phyloP scores from a whole-genome alignment of 345 rosid species.

The Gossypium raimondii region DNA sequence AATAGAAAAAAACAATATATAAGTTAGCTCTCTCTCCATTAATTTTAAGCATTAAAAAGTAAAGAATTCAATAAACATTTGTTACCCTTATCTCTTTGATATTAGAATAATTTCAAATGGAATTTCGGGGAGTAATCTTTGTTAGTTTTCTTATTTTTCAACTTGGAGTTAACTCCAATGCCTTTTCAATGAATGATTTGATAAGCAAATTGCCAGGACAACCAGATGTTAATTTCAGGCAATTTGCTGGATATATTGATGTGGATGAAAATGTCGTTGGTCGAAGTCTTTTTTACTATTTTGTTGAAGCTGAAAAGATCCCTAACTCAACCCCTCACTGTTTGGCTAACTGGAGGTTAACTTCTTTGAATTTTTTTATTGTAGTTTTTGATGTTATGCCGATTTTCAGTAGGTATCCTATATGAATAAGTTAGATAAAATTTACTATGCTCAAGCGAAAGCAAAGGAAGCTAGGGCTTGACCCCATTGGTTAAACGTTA shows the following conservation, averaged over 20 bases:
- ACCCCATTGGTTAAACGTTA: too few species aligned
- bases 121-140: background rate
- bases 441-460: too few species aligned
- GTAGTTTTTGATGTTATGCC: background rate
- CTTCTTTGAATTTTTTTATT: background rate
- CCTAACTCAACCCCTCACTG: background rate
- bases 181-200: background rate
- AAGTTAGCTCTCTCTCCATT: too few species aligned
- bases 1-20: too few species aligned
- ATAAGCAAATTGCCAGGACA: background rate
- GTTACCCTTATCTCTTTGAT: too few species aligned
- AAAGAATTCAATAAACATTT: too few species aligned
- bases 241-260: conserved; percentile 4
- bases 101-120: background rate
- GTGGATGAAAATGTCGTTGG: background rate
- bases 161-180: background rate
- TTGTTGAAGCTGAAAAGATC: background rate
- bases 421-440: too few species aligned
- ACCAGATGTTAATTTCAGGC: background rate
- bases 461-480: too few species aligned
- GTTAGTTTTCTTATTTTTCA: background rate
- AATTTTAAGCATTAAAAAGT: too few species aligned
- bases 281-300: background rate
- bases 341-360: conserved; percentile 8
- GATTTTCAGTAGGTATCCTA: too few species aligned